Base-by-base conservation (phyloP, 2,329 filamentous ascomycete genomes). In the Thelonectria rubi region DNA sequence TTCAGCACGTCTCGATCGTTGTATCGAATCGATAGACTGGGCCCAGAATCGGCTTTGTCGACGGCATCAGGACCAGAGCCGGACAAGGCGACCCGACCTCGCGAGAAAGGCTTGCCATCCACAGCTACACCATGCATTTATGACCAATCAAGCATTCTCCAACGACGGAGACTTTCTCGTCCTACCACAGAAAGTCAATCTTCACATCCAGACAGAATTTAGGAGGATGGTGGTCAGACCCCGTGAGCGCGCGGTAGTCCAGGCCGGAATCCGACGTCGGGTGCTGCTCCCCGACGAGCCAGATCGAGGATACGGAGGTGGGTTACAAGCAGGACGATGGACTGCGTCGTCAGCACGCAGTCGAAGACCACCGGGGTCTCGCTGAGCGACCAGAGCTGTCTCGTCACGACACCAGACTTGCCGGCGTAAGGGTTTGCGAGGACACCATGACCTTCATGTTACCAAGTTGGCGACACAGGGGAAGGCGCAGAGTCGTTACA, bases 101-200 rank as follows among this genome's bases (percentile, higher is more conserved):
- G 14, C 73, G 77, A 30, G 78, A 58, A 34, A 58, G 62, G 4
- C 48, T 64, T 37, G 62, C 54, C 20, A 18, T 62, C 17, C 50
- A 62, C 49, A 48, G 62, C 17, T 64, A 55, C 30, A 26, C 50
- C n/a, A n/a, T 17, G 58, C 58, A 55, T 39, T 49, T 65, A 84
- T 85, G 82, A 71, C 42, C 15, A 76, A 76, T 6, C 71, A 76
- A 18, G 82, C 82, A 0, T 83, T 82, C 60, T 79, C 56, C 62
- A 68, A 67, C 34, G 91, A 94, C 72, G 91, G 91, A 17, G 91
- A 94, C 74, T 85, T 92, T 68, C 77, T 93, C 58, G 88, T 94
- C 66, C 88, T 93, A 88, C 58, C 58, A 5, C 1, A 88, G 90
- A 66, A 82, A 86, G 65, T 88, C 86, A 20, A 78, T 82, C 1